Evolutionary conservation across 805 yeast species (phyloP).

Genomic region (Scheffersomyces stipitis): DNA sequence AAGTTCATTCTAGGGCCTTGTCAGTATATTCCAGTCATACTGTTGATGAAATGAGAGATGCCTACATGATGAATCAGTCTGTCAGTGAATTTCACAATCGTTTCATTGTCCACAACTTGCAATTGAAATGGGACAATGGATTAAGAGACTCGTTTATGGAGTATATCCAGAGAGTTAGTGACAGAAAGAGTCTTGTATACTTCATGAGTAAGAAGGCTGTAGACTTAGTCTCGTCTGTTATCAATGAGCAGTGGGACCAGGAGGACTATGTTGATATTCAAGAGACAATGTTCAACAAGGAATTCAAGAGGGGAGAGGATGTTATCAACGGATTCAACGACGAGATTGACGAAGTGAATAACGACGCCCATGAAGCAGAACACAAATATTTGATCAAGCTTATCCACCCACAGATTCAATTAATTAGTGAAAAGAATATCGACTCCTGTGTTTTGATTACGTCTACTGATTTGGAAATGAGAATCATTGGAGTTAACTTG

Average conservation of each 20-base stretch:
- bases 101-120: conserved; percentile 69
- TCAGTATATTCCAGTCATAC: conserved; percentile 35
- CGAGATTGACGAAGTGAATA: conserved; percentile 42
- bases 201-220: conserved; percentile 52
- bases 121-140: conserved; percentile 75
- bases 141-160: conserved; percentile 63
- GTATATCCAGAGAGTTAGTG: conserved; percentile 49
- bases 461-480: conserved; percentile 59
- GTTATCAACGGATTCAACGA: conserved; percentile 51
- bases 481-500: conserved; percentile 46
- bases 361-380: conserved; percentile 40
- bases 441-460: conserved; percentile 51
- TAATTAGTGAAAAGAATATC: conserved; percentile 46
- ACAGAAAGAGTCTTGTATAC: conserved; percentile 42
- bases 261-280: conserved; percentile 10
- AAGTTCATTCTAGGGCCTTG: conserved; percentile 15
- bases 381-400: conserved; percentile 67
- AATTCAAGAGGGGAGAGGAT: conserved; percentile 25
- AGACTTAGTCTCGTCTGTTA: conserved; percentile 44
- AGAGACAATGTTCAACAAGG: conserved; percentile 12
- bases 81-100: conserved; percentile 57
- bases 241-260: conserved; percentile 18
- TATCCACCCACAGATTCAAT: conserved; percentile 80
- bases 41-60: conserved; percentile 23
- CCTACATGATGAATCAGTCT: conserved; percentile 18